Base-by-base conservation (phyloP, 2,329 filamentous ascomycete genomes). In the Dothidotthia symphoricarpi region DNA sequence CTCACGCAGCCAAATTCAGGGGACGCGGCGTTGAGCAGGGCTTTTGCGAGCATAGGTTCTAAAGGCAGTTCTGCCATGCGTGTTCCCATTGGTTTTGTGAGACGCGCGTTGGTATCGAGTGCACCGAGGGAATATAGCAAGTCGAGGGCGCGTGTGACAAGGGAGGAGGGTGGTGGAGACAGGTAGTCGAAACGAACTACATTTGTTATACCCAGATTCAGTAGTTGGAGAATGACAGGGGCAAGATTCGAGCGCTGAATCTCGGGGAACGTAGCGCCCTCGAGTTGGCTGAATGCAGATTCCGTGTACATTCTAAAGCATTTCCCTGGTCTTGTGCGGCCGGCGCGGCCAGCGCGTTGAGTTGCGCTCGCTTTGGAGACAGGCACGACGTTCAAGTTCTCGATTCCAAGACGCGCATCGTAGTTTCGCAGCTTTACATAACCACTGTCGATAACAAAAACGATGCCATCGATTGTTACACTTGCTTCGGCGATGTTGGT, bases 401-500 rank as follows among this genome's bases (percentile, higher is more conserved):
- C 91, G 52, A 97, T 95, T 10, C 89, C 87, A 1, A 87, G 91
- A 12, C 64, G 75, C 0, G 91, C 88, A 51, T 94, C 85, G 68
- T 88, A 97, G 6, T 86, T 85, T 26, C 89, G 81, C 14, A 95
- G 73, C 64, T 97, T 97, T 50, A 94, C 89, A 60, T 88, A 96
- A 1, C 93, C 93, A 36, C 81, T 83, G 65, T 98, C 93, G 33
- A 97, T 73, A 5, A 98, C 91, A 58, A 88, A 95, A 37, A 89
- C 83, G 43, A 97, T 90, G 3, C 88, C 89, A 36, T 93, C 84
- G 39, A 97, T 12, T 86, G 93, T 97, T 28, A 98, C 85, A 2
- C 88, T 95, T 4, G 93, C 91, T 71, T 98, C 93, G 10, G 93
- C 89, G 49, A 97, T 96, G 62, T 97, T 97, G 41, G 93, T 97